A percentile compares a stretch with the other conserved stretches of the same genome.
These are phyloP conservation scores for Amanita brunnescens DNA, from an alignment of 768 basidiomycete species.

Conservation along the genomic window DNA sequence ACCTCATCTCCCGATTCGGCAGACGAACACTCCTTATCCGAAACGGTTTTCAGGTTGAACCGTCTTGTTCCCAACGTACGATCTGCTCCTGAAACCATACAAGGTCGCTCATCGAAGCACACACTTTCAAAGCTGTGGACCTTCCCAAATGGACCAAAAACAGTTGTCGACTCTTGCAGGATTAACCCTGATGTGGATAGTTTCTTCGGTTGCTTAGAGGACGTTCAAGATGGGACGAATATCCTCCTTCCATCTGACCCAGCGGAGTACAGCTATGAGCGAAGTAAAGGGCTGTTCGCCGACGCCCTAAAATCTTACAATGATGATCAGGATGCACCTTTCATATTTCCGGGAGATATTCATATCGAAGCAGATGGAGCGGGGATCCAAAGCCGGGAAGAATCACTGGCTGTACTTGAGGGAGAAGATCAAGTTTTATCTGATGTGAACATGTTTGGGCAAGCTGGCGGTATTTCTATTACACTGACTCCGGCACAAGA, in stretches of 20 bases:
- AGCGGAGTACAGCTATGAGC: slow-evolving; percentile 40
- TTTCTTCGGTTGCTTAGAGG: slow-evolving; percentile 70
- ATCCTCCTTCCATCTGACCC: slow-evolving; percentile 32
- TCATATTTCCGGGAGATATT: slow-evolving; percentile 33
- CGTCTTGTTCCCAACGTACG: background rate
- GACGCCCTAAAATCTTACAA: slow-evolving; percentile 37
- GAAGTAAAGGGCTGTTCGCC: slow-evolving; percentile 52
- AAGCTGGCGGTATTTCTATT: slow-evolving; percentile 66
- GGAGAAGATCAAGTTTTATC: slow-evolving; percentile 26
- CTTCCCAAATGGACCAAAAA: slow-evolving; percentile 41
- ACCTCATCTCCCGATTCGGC: slow-evolving; percentile 46
- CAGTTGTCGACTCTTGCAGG: slow-evolving; percentile 15
- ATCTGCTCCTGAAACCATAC: background rate
- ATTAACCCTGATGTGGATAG: slow-evolving; percentile 50
- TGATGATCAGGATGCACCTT: slow-evolving; percentile 45
- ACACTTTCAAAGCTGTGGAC: slow-evolving; percentile 68
- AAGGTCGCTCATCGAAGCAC: slow-evolving; percentile 22
- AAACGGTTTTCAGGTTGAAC: slow-evolving; percentile 18
- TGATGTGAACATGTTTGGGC: slow-evolving; percentile 45
- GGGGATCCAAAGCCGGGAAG: slow-evolving; percentile 14
- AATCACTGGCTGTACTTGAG: slow-evolving; percentile 9
- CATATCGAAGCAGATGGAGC: slow-evolving; percentile 39
- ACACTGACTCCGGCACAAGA: slow-evolving; percentile 57
- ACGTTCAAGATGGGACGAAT: slow-evolving; percentile 32
- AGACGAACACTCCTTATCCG: slow-evolving; percentile 35